These are phyloP conservation scores for Schizochytrium sp. DNA, from an alignment of 108 stramenopile genomes.

Conservation along the genomic window DNA sequence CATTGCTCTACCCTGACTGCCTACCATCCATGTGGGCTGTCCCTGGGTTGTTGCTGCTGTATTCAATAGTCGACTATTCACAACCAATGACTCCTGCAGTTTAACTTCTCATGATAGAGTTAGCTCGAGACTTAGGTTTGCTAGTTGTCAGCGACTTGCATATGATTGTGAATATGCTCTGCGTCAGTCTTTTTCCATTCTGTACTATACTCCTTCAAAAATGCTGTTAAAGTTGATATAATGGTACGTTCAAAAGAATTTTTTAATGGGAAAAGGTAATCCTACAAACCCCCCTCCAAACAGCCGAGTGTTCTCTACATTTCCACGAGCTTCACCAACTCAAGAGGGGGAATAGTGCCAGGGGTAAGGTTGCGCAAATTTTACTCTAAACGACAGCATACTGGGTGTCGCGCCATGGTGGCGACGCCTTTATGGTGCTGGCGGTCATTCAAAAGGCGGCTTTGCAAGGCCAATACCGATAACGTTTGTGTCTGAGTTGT, in stretches of 20 bases:
- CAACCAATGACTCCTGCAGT: no score
- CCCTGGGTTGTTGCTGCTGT: no score
- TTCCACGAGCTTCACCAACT: conserved; percentile 38
- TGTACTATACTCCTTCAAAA: neutral
- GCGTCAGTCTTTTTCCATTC: no score
- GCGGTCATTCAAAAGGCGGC: neutral
- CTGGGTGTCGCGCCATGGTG: conserved; percentile 21
- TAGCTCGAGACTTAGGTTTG: no score
- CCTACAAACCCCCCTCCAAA: neutral
- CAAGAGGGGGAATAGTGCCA: conserved; percentile 37
- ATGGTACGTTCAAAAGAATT: neutral
- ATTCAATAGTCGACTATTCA: no score
- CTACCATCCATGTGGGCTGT: no score
- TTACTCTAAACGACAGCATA: conserved; percentile 32
- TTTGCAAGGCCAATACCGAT: no score
- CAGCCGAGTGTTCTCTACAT: conserved; percentile 32
- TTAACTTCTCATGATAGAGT: no score
- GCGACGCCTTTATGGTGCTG: conserved; percentile 52
- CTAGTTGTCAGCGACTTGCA: no score
- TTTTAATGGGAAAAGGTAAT: neutral
- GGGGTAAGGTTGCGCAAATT: neutral
- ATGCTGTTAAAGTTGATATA: neutral
- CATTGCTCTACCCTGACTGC: no score
- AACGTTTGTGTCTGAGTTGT: no score
- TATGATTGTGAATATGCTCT: no score